phyloP scores from a whole-genome alignment of 1,139 yeast species.

The Pichia cactophila region DNA sequence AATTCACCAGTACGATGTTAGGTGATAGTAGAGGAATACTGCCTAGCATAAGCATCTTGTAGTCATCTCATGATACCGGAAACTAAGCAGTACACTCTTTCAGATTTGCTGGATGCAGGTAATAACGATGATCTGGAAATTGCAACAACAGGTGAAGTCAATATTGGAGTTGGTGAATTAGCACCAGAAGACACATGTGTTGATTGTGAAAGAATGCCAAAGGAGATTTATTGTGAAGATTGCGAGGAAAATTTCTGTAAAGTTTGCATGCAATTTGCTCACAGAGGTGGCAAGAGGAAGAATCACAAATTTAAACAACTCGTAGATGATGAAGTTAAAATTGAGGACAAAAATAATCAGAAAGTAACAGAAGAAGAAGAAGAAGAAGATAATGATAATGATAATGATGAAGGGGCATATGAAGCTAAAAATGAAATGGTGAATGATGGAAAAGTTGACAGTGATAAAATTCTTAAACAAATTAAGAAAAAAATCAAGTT shows the following conservation, averaged over 20 bases:
- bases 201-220: conserved; percentile 66
- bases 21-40: too few relatives aligned
- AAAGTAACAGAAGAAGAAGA: conserved; percentile 1
- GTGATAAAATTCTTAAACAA: conserved; percentile 20
- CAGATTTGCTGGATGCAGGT: neutral
- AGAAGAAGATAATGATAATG: conserved; percentile 20
- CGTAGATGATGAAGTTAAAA: conserved; percentile 14
- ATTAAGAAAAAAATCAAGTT: conserved; percentile 43
- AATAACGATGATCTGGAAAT: neutral
- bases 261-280: conserved; percentile 59
- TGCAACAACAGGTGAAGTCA: conserved; percentile 6
- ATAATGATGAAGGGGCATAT: neutral
- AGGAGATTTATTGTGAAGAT: conserved; percentile 46
- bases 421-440: neutral
- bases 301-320: conserved; percentile 30
- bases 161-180: conserved; percentile 2
- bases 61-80: neutral
- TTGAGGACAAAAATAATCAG: conserved; percentile 9
- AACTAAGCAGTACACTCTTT: neutral
- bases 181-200: conserved; percentile 32
- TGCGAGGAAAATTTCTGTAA: conserved; percentile 62
- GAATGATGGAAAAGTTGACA: conserved; percentile 2
- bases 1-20: too few relatives aligned
- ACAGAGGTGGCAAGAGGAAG: conserved; percentile 54
- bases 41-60: too few relatives aligned